Base-by-base conservation (phyloP, 2,329 filamentous ascomycete species). In the Fusarium longipes region DNA sequence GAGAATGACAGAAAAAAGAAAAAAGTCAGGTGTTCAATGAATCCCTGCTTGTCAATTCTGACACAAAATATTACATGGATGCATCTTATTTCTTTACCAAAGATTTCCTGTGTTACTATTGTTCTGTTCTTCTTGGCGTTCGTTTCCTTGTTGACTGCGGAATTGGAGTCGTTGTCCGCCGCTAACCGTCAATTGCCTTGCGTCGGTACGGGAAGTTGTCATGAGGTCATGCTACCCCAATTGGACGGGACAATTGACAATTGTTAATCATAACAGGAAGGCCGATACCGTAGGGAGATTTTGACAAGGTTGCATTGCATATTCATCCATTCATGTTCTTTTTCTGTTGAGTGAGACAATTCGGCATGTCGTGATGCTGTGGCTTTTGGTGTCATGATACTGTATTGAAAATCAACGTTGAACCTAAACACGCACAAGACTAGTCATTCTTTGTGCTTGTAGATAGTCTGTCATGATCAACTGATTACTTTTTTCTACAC, bases 111-210 rank as follows among this genome's bases (percentile, higher is more conserved):
- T n/a, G n/a, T n/a, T n/a, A n/a, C n/a, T n/a, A n/a, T n/a, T 25
- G 17, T 40, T 40, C 17, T 24, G 24, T 22, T 39, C 30, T 60
- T 39, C 50, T 66, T 62, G 63, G 63, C 57, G 30, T 25, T n/a
- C n/a, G 25, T 9, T 48, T 12, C 18, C 27, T 17, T 36, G 40
- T 53, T 32, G 18, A 43, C 44, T 44, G 70, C 70, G 70, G 70
- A 73, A 73, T 71, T 71, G 36, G 6, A 2, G 6, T 29, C 18
- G 4, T 25, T 30, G 47, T 57, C 62, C 62, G 50, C 68, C 67
- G 71, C 51, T 73, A 73, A 68, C 71, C 71, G 71, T 57, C 67
- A 68, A 68, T 72, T 73, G 63, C 71, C 71, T 55, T 65, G 43
- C 57, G 39, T 40, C 32, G 39, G n/a, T n/a, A n/a, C n/a, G n/a